Evolutionary conservation across 805 yeast genomes (phyloP).

Genomic region (Candida hungchunana): DNA sequence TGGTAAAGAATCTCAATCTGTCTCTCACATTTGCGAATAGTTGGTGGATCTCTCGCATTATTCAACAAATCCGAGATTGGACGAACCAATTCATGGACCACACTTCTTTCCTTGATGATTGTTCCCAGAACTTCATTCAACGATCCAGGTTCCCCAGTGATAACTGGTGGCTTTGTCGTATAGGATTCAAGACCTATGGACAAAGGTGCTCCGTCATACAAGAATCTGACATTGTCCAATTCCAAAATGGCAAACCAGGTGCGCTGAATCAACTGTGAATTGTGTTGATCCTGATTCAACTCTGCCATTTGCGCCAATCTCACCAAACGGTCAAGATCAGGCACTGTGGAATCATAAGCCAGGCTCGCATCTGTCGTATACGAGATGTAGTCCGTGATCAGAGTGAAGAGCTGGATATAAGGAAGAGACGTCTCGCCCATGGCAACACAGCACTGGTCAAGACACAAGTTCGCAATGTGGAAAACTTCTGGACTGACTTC

Average conservation of each 20-base stretch:
- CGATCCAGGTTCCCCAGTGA: not conserved
- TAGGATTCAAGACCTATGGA: conserved; percentile 8
- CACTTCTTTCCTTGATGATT: conserved; percentile 2
- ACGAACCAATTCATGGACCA: conserved; percentile 5
- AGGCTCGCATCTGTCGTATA: conserved; percentile 4
- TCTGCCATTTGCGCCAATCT: conserved; percentile 3
- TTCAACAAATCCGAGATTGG: conserved; percentile 4
- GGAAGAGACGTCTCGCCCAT: conserved; percentile 5
- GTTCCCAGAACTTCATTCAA: not conserved
- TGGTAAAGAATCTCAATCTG: conserved; percentile 4
- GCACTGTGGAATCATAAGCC: conserved; percentile 4
- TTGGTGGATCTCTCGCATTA: conserved; percentile 7
- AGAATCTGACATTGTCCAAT: conserved; percentile 13
- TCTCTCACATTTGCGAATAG: conserved; percentile 6
- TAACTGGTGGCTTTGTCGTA: conserved; percentile 8
- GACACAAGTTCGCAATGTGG: conserved; percentile 13
- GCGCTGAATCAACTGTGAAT: conserved; percentile 2
- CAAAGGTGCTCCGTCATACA: conserved; percentile 18
- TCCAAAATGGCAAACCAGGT: conserved; percentile 14
- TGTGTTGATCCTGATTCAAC: conserved; percentile 2
- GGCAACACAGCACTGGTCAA: conserved; percentile 11
- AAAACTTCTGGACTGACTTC: conserved; percentile 9
- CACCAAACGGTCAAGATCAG: conserved; percentile 4
- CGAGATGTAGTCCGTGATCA: conserved; percentile 3
- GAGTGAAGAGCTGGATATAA: conserved; percentile 6